Conservation (phyloP, 129 eudicot species). For the Rutidosis leptorrhynchoides region DNA sequence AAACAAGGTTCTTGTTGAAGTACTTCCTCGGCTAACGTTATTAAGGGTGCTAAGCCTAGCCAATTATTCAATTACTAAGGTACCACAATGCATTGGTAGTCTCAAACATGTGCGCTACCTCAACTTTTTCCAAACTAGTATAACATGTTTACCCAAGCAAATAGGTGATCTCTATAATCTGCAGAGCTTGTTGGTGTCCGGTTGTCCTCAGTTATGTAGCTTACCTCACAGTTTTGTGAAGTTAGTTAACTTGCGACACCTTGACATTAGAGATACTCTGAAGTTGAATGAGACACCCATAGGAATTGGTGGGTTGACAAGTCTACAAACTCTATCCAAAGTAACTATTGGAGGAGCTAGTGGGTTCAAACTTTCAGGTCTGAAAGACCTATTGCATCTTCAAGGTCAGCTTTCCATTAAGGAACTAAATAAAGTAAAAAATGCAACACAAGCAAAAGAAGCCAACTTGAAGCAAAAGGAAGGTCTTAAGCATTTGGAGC, state of each 20-base stretch:
- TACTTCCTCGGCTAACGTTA: constrained; percentile 17
- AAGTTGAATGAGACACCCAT: constrained; percentile 35
- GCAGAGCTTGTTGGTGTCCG: constrained; percentile 31
- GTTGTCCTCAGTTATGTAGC: constrained; percentile 27
- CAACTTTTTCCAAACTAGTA: constrained; percentile 22
- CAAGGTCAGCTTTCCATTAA: constrained; percentile 34
- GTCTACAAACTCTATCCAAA: constrained; percentile 38
- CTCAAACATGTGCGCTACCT: constrained; percentile 36
- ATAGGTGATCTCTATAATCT: constrained; percentile 30
- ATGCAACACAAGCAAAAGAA: constrained; percentile 36
- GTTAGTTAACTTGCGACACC: constrained; percentile 41
- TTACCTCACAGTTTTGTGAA: constrained; percentile 26
- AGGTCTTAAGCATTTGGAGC: constrained; percentile 29
- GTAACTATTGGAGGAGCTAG: constrained; percentile 23
- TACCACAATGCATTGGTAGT: constrained; percentile 24
- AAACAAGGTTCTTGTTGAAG: neutral
- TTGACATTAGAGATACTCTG: constrained; percentile 35
- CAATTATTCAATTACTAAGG: neutral
- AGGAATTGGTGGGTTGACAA: constrained; percentile 34
- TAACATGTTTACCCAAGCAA: constrained; percentile 34
- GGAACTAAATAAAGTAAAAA: constrained; percentile 37
- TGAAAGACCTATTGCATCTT: constrained; percentile 26
- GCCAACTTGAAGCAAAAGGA: constrained; percentile 34
- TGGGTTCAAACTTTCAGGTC: constrained; percentile 27
- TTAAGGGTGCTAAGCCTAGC: constrained; percentile 20